Conservation (phyloP, 2,329 filamentous ascomycete species). For the Madurella fahalii region DNA sequence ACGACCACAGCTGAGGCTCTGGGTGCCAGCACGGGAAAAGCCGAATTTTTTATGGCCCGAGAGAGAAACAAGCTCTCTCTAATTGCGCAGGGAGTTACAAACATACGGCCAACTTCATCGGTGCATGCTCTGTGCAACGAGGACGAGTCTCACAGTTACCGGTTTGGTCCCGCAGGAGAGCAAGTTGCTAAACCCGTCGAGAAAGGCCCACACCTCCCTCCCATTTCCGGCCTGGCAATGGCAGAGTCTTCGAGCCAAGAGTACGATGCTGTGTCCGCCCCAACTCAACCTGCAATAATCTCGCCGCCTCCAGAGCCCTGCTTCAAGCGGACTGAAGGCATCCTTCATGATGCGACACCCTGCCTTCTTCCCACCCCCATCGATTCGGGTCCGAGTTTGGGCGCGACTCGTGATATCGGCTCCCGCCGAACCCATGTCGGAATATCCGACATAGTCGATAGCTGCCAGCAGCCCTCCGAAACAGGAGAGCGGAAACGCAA, state of each 20-base stretch:
- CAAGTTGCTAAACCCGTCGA: neutral
- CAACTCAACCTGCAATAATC: neutral
- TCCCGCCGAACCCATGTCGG: slow-evolving; percentile 18
- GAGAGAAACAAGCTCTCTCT: slow-evolving; percentile 25
- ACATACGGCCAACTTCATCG: neutral
- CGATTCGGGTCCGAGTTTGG: neutral
- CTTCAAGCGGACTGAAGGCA: neutral
- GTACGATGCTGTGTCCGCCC: neutral
- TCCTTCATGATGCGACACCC: neutral
- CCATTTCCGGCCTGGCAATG: neutral
- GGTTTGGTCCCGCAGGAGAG: neutral
- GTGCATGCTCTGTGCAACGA: slow-evolving; percentile 16
- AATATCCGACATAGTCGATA: slow-evolving; percentile 23
- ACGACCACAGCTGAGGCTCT: slow-evolving; percentile 10
- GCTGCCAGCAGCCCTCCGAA: neutral
- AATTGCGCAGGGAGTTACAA: neutral
- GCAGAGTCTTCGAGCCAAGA: neutral
- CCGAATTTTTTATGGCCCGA: slow-evolving; percentile 27
- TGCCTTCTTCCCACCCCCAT: neutral
- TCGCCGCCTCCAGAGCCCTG: neutral
- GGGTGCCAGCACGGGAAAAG: slow-evolving; percentile 24
- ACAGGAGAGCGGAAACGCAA: slow-evolving; percentile 30
- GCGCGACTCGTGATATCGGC: neutral
- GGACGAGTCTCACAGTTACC: neutral
- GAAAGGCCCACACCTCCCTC: neutral